Base-by-base conservation (phyloP, 2,329 filamentous ascomycete species). In the Aspergillus brasiliensis region DNA sequence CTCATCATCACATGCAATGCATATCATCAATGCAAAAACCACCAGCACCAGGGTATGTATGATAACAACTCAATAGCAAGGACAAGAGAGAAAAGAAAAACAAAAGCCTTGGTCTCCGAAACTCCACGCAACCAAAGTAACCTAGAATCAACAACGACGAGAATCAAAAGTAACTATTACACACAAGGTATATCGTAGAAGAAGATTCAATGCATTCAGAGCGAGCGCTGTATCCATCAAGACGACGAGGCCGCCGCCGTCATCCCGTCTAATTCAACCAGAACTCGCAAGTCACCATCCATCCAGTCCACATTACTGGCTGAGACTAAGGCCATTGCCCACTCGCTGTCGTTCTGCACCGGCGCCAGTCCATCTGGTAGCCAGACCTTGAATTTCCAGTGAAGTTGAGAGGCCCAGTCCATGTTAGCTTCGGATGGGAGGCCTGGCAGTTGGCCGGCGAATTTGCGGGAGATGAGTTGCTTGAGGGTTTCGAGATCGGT, bases 301-400 rank as follows among this genome's bases (percentile, higher is more conserved):
- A 81, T 80, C 79, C 79, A 81, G 28, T 80, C 79, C 2, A 79
- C 74, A 10, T 75, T 76, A 17, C 74, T 73, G 10, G 75, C 75
- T 4, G 76, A 74, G 31, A 79, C 65, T n/a, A 80, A 68, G 4
- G 78, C 76, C 59, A 80, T 73, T 19, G 75, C 73, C 79, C 79
- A 81, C 49, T 81, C 77, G 38, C 74, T 73, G 53, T 80, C 77
- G 47, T 68, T 76, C 11, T 71, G 69, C 7, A 81, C 68, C 6
- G 65, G 56, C 13, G 72, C 63, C n/a, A 81, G 61, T 5, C 79
- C 79, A 53, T 79, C 73, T 1, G 79, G 74, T 1, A 81, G 67
- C 73, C 73, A 79, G 2, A 75, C 77, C 56, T 74, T 77, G 56
- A 80, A 62, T 21, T 65, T 72, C 75, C 75, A 77, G 4, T 56